Evolutionary conservation across 2,329 filamentous ascomycete genomes (phyloP).

Genomic region (Aspergillus chevalieri): DNA sequence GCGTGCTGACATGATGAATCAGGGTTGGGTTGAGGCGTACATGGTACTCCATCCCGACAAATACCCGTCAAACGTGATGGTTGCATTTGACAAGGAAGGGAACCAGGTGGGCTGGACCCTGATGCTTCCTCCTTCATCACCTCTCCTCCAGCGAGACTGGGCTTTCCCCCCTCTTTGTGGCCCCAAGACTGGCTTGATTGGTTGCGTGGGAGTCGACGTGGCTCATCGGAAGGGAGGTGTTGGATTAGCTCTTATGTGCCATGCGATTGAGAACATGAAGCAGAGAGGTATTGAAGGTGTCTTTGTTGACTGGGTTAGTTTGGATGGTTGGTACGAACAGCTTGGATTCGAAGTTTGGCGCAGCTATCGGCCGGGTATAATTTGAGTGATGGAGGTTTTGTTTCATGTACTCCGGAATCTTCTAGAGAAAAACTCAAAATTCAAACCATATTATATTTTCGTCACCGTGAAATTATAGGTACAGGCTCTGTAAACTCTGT

Average conservation of each 20-base stretch:
- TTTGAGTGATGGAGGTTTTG: conserved; percentile 1
- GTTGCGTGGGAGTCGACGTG: conserved; percentile 39
- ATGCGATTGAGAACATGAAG: conserved; percentile 41
- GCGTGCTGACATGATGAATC: neutral
- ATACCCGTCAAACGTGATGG: conserved; percentile 38
- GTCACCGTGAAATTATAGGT: too few species aligned
- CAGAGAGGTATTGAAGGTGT: conserved; percentile 36
- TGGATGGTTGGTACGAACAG: conserved; percentile 42
- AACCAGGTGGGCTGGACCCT: conserved; percentile 42
- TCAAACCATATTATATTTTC: too few species aligned
- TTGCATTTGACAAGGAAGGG: conserved; percentile 32
- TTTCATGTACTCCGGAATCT: neutral
- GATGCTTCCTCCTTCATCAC: conserved; percentile 33
- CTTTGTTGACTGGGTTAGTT: conserved; percentile 41
- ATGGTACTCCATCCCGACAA: conserved; percentile 27
- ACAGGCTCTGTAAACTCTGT: too few species aligned
- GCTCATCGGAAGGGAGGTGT: conserved; percentile 34
- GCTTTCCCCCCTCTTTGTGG: conserved; percentile 37
- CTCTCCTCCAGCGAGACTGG: conserved; percentile 29
- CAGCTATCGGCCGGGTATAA: conserved; percentile 33
- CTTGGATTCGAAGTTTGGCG: conserved; percentile 37
- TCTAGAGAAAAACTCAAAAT: too few species aligned
- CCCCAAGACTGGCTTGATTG: conserved; percentile 40
- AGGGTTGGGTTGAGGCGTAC: conserved; percentile 41
- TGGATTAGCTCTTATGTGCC: conserved; percentile 38